These are phyloP conservation scores for Rossbeevera mucosa DNA, from an alignment of 768 basidiomycete species.

Conservation along the genomic window DNA sequence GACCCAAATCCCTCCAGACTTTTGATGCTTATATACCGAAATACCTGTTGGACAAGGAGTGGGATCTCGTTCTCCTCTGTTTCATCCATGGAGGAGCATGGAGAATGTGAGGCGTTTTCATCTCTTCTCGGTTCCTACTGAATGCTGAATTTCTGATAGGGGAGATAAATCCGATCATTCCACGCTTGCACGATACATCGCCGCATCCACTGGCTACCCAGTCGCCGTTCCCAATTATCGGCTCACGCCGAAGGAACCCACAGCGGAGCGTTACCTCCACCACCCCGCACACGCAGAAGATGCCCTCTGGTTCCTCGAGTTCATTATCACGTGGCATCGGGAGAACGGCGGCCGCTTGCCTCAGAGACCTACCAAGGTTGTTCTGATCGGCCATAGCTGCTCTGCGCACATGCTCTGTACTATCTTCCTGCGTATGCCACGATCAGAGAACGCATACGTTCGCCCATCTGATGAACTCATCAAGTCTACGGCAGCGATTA, in stretches of 20 bases:
- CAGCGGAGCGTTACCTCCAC: slow-evolving; percentile 35
- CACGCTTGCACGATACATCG: slow-evolving; percentile 50
- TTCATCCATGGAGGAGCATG: slow-evolving; percentile 87
- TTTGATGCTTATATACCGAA: slow-evolving; percentile 55
- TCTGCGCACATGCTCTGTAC: slow-evolving; percentile 75
- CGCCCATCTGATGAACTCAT: slow-evolving; percentile 40
- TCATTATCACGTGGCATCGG: slow-evolving; percentile 43
- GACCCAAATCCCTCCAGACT: slow-evolving; percentile 34
- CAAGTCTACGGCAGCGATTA: slow-evolving; percentile 48
- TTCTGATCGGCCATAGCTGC: slow-evolving; percentile 77
- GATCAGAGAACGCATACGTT: slow-evolving; percentile 33
- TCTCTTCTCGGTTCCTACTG: neutral
- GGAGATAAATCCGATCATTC: slow-evolving; percentile 68
- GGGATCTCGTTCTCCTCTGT: slow-evolving; percentile 41
- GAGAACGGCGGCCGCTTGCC: slow-evolving; percentile 14
- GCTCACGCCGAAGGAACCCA: slow-evolving; percentile 48
- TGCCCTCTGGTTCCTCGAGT: slow-evolving; percentile 55
- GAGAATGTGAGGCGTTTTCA: slow-evolving; percentile 52
- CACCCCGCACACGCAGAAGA: slow-evolving; percentile 76
- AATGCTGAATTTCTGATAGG: slow-evolving; percentile 33
- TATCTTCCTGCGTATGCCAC: slow-evolving; percentile 56
- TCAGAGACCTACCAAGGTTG: slow-evolving; percentile 42
- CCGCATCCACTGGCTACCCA: slow-evolving; percentile 43
- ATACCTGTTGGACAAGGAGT: neutral
- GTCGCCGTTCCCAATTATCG: slow-evolving; percentile 79